Base-by-base conservation (phyloP, 257 asterid genomes). In the Nicotiana knightiana region DNA sequence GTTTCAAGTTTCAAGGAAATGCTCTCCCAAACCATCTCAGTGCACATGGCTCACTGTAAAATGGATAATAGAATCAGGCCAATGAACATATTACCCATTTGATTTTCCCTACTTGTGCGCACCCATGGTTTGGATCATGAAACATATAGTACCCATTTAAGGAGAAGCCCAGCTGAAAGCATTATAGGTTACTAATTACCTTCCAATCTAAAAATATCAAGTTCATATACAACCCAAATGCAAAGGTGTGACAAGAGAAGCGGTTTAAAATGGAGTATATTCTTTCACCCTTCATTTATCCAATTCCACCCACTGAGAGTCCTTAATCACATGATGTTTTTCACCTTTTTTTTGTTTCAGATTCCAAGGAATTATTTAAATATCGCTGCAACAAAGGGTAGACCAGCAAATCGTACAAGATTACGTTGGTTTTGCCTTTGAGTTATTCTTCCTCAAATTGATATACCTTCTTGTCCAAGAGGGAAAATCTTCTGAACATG, bases 381-480 rank as follows among this genome's bases (percentile, higher is more conserved):
- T 73, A 73, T 4, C 78, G 15, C 79, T 15, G 26, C 39, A 26
- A 48, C 62, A 73, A 43, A 73, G 2, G 61, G 37, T 71, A 71
- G 43, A 24, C 24, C 79, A 73, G 24, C 33, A n/a, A 48, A 48
- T 73, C 9, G 9, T 26, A 73, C 79, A 73, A 37, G 16, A 48
- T 37, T 26, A 51, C 16, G 28, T 26, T 26, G 9, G 12, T 73
- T 48, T 15, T 30, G 61, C 43, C 28, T 26, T 51, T 15, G 43
- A 51, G n/a, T 35, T 51, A 26, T 51, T 73, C 62, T 7, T 73
- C 46, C 62, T 73, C 79, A 26, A 48, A 73, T 73, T 51, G 62
- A 15, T 26, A 67, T 88, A 92, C 97, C 97, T 92, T 86, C 89
- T 85, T 84, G 79, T 43, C 61, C 67, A 80, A 64, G 70, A 80